Conservation (phyloP, 2,329 filamentous ascomycete genomes). For the Gaeumannomyces sp. region DNA sequence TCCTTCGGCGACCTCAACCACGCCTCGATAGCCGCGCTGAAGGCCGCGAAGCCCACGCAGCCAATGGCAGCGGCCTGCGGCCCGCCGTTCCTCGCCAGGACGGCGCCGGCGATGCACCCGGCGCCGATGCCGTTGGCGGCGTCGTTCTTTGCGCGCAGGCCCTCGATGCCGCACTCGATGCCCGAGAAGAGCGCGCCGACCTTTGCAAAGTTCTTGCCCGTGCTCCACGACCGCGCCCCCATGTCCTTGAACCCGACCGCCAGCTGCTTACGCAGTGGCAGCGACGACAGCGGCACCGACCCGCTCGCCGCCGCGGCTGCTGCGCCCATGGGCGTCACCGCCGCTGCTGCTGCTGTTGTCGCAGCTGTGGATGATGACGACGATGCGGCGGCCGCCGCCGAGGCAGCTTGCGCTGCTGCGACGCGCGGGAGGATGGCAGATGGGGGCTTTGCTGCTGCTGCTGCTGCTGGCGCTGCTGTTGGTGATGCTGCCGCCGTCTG, state of each 20-base stretch:
- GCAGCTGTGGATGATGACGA: background rate
- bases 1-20: conserved; percentile 71
- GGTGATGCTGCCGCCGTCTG: background rate
- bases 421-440: background rate
- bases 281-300: conserved; percentile 39
- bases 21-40: conserved; percentile 83
- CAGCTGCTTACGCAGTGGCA: conserved; percentile 81
- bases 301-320: conserved; percentile 23
- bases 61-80: conserved; percentile 84
- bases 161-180: conserved; percentile 94
- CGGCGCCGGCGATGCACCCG: conserved; percentile 86
- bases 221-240: conserved; percentile 74
- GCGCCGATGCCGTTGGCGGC: conserved; percentile 79
- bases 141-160: conserved; percentile 88
- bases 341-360: background rate
- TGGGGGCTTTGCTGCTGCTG: conserved; percentile 6
- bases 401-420: conserved; percentile 5
- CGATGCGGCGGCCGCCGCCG: background rate
- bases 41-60: conserved; percentile 89
- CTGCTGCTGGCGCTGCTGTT: conserved; percentile 1
- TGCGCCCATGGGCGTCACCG: conserved; percentile 25
- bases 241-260: conserved; percentile 88
- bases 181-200: conserved; percentile 87
- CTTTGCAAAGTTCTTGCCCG: conserved; percentile 90
- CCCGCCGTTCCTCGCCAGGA: conserved; percentile 78